Evolutionary conservation across 2,329 filamentous ascomycete genomes (phyloP).

Genomic region (Aspergillus neoniger): DNA sequence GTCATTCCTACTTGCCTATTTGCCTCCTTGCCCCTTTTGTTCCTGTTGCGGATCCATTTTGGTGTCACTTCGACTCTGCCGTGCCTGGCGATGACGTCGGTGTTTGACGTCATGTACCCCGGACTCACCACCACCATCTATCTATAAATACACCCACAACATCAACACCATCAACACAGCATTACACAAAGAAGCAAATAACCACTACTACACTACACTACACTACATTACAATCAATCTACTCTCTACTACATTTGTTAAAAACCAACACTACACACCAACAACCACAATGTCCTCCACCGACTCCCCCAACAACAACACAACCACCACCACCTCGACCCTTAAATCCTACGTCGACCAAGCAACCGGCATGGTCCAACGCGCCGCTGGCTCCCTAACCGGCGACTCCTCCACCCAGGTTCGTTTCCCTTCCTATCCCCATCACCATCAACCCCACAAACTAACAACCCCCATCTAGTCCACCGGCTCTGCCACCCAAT

Average conservation of each 20-base stretch:
- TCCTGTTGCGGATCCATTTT: neutral
- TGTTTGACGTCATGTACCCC: neutral
- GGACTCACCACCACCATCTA: neutral
- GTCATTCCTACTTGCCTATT: neutral
- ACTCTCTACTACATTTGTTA: neutral
- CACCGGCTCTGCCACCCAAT: constrained; percentile 66
- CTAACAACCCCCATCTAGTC: constrained; percentile 48
- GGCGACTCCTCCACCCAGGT: constrained; percentile 70
- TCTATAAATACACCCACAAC: neutral
- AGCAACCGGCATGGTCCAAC: constrained; percentile 72
- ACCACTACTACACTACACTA: too few relatives aligned
- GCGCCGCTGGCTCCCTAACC: constrained; percentile 69
- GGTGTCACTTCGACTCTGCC: too few relatives aligned
- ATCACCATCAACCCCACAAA: neutral
- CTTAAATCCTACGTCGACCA: constrained; percentile 76
- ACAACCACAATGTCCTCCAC: constrained; percentile 27
- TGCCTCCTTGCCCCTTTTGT: neutral
- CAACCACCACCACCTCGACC: constrained; percentile 61
- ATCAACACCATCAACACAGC: neutral
- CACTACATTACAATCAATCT: neutral
- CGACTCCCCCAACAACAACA: neutral
- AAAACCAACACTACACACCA: neutral
- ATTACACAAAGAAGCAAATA: neutral
- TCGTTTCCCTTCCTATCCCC: constrained; percentile 15
- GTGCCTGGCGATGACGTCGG: constrained; percentile 1